Conservation (phyloP, 179 eudicot genomes). For the Spinacia oleracea region DNA sequence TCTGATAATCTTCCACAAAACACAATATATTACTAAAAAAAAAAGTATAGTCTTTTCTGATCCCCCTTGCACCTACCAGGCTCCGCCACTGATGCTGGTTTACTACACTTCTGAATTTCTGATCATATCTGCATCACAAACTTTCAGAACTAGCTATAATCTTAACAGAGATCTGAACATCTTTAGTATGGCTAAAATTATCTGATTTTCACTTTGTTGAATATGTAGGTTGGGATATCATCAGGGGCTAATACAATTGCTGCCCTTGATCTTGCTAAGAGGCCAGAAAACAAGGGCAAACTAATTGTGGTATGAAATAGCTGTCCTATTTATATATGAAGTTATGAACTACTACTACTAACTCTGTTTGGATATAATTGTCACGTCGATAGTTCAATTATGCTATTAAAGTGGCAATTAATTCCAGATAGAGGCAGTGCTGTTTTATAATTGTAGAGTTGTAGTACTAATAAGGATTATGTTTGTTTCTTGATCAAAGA, state of each 20-base stretch:
- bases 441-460: background rate
- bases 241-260: conserved; percentile 96
- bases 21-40: no score
- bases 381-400: background rate
- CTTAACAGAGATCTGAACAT: background rate
- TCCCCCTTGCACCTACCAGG: no score
- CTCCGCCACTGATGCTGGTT: no score
- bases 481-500: conserved; percentile 40
- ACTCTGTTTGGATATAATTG: background rate
- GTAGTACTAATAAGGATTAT: background rate
- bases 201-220: background rate
- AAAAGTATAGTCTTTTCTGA: no score
- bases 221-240: conserved; percentile 82
- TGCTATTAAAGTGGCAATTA: background rate
- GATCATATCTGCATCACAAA: background rate
- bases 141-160: background rate
- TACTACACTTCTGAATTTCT: conserved; percentile 8
- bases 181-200: background rate
- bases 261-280: conserved; percentile 76
- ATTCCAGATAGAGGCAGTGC: background rate
- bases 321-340: background rate
- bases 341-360: background rate
- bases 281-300: conserved; percentile 96
- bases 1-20: no score
- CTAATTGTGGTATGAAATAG: conserved; percentile 78